Percentiles rank a stretch among this genome's conserved stretches.
Evolutionary conservation across 2,329 filamentous ascomycete genomes (phyloP).

Genomic region (Ascochyta clinopodiicola): DNA sequence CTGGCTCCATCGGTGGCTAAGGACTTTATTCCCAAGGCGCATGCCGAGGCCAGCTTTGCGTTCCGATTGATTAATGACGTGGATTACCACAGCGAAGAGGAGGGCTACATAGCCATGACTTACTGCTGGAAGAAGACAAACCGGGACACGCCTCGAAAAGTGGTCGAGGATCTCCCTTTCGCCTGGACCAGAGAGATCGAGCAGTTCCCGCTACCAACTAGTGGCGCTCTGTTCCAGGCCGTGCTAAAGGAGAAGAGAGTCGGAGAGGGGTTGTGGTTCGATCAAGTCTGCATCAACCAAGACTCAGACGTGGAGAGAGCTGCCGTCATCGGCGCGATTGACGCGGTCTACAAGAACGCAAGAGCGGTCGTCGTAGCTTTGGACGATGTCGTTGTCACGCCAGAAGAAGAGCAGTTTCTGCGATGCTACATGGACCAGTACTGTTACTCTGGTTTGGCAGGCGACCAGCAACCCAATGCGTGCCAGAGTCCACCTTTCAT

Average conservation of each 20-base stretch:
- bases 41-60: conserved; percentile 25
- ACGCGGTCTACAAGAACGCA: conserved; percentile 52
- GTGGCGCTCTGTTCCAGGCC: conserved; percentile 49
- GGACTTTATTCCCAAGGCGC: conserved; percentile 36
- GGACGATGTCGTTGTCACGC: conserved; percentile 49
- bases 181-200: conserved; percentile 43
- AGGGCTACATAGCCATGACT: conserved; percentile 53
- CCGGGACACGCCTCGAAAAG: conserved; percentile 33
- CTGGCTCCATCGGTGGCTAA: conserved; percentile 42
- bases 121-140: conserved; percentile 49
- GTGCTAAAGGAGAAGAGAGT: conserved; percentile 48
- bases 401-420: conserved; percentile 46
- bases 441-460: conserved; percentile 27
- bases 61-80: conserved; percentile 51
- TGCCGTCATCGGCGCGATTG: conserved; percentile 51
- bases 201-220: conserved; percentile 50
- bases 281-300: conserved; percentile 55
- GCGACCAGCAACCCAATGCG: conserved; percentile 33
- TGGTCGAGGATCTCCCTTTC: conserved; percentile 41
- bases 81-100: conserved; percentile 39
- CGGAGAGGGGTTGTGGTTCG: conserved; percentile 54
- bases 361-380: conserved; percentile 50
- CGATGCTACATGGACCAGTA: conserved; percentile 50
- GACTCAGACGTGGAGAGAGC: conserved; percentile 50
- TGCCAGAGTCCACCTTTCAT: conserved; percentile 40